Evolutionary conservation across 441 rosid species (phyloP), one percentile per base, ranked within the genome.

Genomic region (Arabidopsis hybrid): DNA sequence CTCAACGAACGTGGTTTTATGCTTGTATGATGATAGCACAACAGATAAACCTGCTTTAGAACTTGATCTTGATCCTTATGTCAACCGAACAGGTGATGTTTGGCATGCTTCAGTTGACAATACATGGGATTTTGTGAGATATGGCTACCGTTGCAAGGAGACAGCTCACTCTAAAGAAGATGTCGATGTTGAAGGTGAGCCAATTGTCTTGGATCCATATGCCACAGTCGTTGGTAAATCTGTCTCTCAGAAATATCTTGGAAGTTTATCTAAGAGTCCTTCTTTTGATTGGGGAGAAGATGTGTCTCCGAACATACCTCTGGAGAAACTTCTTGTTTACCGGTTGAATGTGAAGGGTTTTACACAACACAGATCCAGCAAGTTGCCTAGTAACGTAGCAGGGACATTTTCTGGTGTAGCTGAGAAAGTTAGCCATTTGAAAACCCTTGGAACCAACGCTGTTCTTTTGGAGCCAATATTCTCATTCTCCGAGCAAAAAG

Each of bases 41-140:
- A 74, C 83, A 9, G 85, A 82, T 38, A 79, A 65, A 72, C 97
- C 99, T 60, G 87, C 93, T 66, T 73, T 95, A 70, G 96, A 91
- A 90, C 92, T 92, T 78, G 97, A 92, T 85, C 96, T 95, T 11
- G 95, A 95, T 83, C 93, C 95, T 4, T 85, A 84, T 71, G 89
- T 91, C 65, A 88, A 92, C 81, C 88, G 91, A 73, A 80, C 95
- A 13, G 96, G 99, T 78, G 93, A 92, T 78, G 76, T 85, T 56
- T 91, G 99, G 96, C 99, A 91, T 78, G 93, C 90, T 47, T 85
- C 89, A 5, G 11, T 91, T 42, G 91, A 86, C 35, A 79, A 78
- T 8, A 47, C 88, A 3, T 78, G 85, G 85, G 81, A 59, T 47
- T 89, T 81, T 69, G 76, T 68, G 47, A 85, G 88, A 76, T 89